A percentile compares a stretch with the other conserved stretches of the same genome.
Evolutionary conservation across 305 asterid species (phyloP).

Genomic region (Plantago coronopus): DNA sequence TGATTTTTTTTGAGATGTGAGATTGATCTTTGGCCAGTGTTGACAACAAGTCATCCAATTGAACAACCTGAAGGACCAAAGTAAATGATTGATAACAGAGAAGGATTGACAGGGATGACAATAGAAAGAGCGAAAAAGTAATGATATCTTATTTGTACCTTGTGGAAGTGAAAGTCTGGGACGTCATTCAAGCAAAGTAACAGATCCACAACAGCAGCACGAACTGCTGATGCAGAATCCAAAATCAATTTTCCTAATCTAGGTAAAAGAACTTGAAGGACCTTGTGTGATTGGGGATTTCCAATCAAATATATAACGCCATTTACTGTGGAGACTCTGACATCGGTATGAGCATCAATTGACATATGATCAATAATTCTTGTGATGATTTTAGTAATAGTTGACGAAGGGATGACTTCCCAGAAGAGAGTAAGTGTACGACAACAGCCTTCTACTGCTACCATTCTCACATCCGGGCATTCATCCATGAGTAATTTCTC

Average conservation of each 20-base stretch:
- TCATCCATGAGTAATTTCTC: slow-evolving; percentile 85
- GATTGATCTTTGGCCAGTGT: slow-evolving; percentile 77
- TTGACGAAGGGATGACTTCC: slow-evolving; percentile 88
- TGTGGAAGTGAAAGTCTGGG: slow-evolving; percentile 73
- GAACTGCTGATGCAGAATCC: slow-evolving; percentile 63
- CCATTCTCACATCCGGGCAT: slow-evolving; percentile 79
- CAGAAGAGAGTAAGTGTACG: slow-evolving; percentile 81
- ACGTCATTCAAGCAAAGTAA: slow-evolving; percentile 65
- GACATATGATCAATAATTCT: slow-evolving; percentile 65
- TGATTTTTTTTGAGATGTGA: slow-evolving; percentile 67
- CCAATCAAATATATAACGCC: slow-evolving; percentile 80
- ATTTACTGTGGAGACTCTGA: slow-evolving; percentile 76
- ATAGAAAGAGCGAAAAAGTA: too few species aligned
- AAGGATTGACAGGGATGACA: too few species aligned
- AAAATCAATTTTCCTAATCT: slow-evolving; percentile 68
- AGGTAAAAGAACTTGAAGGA: slow-evolving; percentile 89
- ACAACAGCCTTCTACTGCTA: slow-evolving; percentile 96
- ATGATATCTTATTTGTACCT: slow-evolving; percentile 42
- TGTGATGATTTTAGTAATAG: slow-evolving; percentile 68
- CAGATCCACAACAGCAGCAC: slow-evolving; percentile 74
- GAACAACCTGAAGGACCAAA: slow-evolving; percentile 65
- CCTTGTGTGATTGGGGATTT: slow-evolving; percentile 91
- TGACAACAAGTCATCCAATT: slow-evolving; percentile 53
- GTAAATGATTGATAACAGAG: background rate
- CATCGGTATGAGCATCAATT: slow-evolving; percentile 69